Conservation (phyloP, 2,329 filamentous ascomycete genomes). For the Aspergillus intermedius region DNA sequence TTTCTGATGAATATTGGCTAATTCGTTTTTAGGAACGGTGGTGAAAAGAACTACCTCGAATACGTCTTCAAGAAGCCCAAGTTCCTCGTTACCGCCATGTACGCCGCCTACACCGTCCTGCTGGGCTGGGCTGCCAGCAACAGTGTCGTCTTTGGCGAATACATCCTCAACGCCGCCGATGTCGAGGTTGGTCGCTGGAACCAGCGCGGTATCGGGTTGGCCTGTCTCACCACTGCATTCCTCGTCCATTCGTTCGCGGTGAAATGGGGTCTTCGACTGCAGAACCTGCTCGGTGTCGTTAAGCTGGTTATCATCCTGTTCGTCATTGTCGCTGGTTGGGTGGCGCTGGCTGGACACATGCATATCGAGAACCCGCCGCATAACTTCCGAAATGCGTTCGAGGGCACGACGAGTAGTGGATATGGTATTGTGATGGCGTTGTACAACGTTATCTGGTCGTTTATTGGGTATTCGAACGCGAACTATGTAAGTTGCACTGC, state of each 20-base stretch:
- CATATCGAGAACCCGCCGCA: conserved; percentile 28
- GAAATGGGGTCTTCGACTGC: conserved; percentile 43
- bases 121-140: conserved; percentile 49
- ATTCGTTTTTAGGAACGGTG: conserved; percentile 36
- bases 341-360: conserved; percentile 34
- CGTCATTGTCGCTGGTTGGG: conserved; percentile 39
- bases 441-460: conserved; percentile 57
- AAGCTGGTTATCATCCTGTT: conserved; percentile 47
- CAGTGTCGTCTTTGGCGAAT: conserved; percentile 48
- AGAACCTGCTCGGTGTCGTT: conserved; percentile 45
- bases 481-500: conserved; percentile 47
- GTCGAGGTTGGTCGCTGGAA: conserved; percentile 43
- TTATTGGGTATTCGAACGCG: conserved; percentile 55
- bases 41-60: conserved; percentile 51
- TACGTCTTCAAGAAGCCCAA: conserved; percentile 47
- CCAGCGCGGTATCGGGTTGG: conserved; percentile 44
- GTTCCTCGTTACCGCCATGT: conserved; percentile 50
- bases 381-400: conserved; percentile 35
- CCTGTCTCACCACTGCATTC: conserved; percentile 43
- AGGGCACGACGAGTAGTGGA: conserved; percentile 29
- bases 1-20: too few relatives aligned
- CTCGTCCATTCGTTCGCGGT: conserved; percentile 43
- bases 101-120: conserved; percentile 46
- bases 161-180: conserved; percentile 44
- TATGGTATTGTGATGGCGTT: conserved; percentile 53